Conservation (phyloP, 148 eudicot genomes). For the Oxyria digyna region DNA sequence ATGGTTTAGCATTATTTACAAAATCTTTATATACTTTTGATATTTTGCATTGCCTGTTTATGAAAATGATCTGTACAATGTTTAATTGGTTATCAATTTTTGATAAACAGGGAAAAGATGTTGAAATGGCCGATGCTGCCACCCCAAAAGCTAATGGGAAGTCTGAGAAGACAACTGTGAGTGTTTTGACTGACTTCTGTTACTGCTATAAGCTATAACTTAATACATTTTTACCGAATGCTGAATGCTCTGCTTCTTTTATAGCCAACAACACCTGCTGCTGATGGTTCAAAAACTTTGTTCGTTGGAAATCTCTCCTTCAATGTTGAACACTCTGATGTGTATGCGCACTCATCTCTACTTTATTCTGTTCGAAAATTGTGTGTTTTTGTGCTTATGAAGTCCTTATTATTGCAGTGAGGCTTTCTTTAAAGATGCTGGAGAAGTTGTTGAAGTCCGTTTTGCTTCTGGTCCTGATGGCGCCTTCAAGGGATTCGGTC, state of each 20-base stretch:
- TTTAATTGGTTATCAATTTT: background rate
- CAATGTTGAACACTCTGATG: conserved; percentile 37
- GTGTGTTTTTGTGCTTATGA: background rate
- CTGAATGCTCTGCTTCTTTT: background rate
- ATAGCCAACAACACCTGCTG: conserved; percentile 63
- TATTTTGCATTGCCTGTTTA: background rate
- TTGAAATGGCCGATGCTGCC: conserved; percentile 66
- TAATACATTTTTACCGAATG: background rate
- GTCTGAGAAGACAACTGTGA: conserved; percentile 27
- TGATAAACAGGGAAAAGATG: conserved; percentile 42
- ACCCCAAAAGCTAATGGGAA: conserved; percentile 8
- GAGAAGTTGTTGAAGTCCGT: conserved; percentile 53
- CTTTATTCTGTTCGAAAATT: background rate
- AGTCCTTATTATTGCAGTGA: conserved; percentile 22
- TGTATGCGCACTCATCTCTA: conserved; percentile 38
- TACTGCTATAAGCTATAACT: background rate
- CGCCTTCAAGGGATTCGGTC: conserved; percentile 68
- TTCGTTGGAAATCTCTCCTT: conserved; percentile 70
- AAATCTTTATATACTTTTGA: too few species aligned
- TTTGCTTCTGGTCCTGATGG: conserved; percentile 41
- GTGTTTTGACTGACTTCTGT: background rate
- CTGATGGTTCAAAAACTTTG: conserved; percentile 57
- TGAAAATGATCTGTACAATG: background rate
- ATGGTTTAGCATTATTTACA: too few species aligned
- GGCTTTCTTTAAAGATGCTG: conserved; percentile 56